Evolutionary conservation across 352 stramenopile genomes (phyloP).

Genomic region (Phytophthora pisi): DNA sequence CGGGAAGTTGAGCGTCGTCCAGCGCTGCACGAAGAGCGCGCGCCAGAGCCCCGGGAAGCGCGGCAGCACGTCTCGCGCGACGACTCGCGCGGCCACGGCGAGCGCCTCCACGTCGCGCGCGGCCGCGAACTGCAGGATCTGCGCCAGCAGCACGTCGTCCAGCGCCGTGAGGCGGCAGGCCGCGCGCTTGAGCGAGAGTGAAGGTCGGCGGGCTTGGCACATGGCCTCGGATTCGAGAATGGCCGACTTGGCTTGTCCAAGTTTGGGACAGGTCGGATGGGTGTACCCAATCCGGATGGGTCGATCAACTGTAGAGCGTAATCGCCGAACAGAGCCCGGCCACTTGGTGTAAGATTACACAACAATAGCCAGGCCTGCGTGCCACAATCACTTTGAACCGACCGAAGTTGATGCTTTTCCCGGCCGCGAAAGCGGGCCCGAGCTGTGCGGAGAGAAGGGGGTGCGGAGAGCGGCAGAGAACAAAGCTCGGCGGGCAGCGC

Average conservation of each 20-base stretch:
- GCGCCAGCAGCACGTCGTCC: conserved; percentile 57
- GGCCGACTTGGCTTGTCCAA: conserved; percentile 5
- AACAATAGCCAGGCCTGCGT: neutral
- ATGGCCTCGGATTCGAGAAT: conserved; percentile 32
- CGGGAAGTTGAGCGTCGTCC: conserved; percentile 69
- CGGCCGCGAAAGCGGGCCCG: neutral
- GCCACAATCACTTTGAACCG: neutral
- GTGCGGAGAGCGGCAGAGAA: no score
- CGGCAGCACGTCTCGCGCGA: conserved; percentile 49
- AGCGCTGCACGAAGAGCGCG: conserved; percentile 61
- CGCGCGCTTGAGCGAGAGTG: conserved; percentile 14
- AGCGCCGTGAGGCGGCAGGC: conserved; percentile 36
- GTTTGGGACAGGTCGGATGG: neutral
- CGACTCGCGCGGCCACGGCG: conserved; percentile 44
- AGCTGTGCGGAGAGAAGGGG: neutral
- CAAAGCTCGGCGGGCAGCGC: no score
- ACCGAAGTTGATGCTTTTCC: neutral
- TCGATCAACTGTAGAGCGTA: neutral
- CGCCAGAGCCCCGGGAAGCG: conserved; percentile 64
- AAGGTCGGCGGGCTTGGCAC: conserved; percentile 22
- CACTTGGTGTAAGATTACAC: neutral
- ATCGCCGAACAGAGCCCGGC: neutral
- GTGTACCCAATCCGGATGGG: neutral
- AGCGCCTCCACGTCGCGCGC: conserved; percentile 61
- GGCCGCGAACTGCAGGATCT: conserved; percentile 42